phyloP scores from a whole-genome alignment of 1,284 basidiomycete genomes.

The Fomitiporia mediterranea region DNA sequence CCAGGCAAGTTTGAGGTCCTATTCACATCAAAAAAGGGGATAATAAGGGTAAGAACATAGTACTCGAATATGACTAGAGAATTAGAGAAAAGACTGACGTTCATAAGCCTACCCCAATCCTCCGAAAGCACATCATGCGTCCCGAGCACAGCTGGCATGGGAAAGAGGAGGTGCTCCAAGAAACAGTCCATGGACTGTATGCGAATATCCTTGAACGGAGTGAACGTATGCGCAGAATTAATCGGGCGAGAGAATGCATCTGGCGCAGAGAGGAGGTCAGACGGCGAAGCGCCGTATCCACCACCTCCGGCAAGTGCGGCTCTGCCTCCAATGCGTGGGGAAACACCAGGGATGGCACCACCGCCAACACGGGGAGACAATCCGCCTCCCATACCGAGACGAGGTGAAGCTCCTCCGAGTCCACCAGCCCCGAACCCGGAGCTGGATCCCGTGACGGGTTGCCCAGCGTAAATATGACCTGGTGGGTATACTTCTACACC shows the following conservation, averaged over 20 bases:
- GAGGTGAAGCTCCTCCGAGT: constrained; percentile 5
- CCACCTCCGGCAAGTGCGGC: constrained; percentile 7
- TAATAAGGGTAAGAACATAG: constrained; percentile 4
- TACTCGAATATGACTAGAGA: constrained; percentile 7
- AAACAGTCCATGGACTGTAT: constrained; percentile 72
- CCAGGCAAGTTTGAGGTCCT: constrained; percentile 73
- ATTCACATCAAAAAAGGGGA: constrained; percentile 13
- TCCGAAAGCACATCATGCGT: constrained; percentile 73
- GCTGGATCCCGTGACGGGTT: constrained; percentile 26
- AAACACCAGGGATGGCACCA: neutral
- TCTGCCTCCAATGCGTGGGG: constrained; percentile 16
- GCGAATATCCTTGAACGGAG: constrained; percentile 63
- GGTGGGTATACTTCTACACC: constrained; percentile 39
- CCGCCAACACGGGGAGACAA: constrained; percentile 15
- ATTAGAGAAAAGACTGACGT: constrained; percentile 39
- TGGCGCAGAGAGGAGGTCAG: constrained; percentile 51
- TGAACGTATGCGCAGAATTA: constrained; percentile 61
- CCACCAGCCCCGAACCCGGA: constrained; percentile 11
- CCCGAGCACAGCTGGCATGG: constrained; percentile 58
- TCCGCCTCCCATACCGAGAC: neutral
- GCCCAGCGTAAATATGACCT: constrained; percentile 53
- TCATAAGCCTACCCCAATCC: constrained; percentile 74
- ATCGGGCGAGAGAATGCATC: constrained; percentile 68
- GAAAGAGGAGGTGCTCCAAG: constrained; percentile 55
- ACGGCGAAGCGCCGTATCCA: constrained; percentile 23